Conservation (phyloP, 1,284 basidiomycete genomes). For the Stygiomarasmius scandens region DNA sequence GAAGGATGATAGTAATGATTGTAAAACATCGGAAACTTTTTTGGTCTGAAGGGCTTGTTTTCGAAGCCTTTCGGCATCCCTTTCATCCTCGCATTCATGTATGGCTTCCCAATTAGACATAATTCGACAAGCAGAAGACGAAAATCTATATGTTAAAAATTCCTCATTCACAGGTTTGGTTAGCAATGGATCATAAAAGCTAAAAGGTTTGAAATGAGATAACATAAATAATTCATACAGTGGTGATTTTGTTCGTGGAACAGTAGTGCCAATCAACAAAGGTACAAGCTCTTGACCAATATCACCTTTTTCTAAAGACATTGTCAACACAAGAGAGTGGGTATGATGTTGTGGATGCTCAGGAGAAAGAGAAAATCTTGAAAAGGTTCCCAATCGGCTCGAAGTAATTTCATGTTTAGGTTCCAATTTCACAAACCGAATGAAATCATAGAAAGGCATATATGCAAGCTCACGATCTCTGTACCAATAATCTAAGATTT, state of each 20-base stretch:
- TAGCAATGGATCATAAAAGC: background rate
- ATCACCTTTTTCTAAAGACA: conserved; percentile 9
- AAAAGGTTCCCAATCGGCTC: background rate
- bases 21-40: background rate
- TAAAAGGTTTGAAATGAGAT: conserved; percentile 29
- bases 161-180: background rate
- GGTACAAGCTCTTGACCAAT: conserved; percentile 13
- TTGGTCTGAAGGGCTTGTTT: background rate
- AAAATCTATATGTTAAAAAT: conserved; percentile 20
- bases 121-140: conserved; percentile 6
- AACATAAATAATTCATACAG: conserved; percentile 24
- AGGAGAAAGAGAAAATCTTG: background rate
- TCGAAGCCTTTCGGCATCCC: conserved; percentile 28
- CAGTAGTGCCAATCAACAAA: conserved; percentile 23
- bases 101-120: conserved; percentile 34
- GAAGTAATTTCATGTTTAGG: background rate
- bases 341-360: background rate
- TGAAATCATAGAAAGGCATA: conserved; percentile 12
- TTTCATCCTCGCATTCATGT: conserved; percentile 35
- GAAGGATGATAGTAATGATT: background rate
- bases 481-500: conserved; percentile 10
- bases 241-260: conserved; percentile 20
- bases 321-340: conserved; percentile 24
- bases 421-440: background rate
- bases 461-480: background rate